phyloP scores from a whole-genome alignment of 2,329 filamentous ascomycete genomes.

The Juglanconis sp. region DNA sequence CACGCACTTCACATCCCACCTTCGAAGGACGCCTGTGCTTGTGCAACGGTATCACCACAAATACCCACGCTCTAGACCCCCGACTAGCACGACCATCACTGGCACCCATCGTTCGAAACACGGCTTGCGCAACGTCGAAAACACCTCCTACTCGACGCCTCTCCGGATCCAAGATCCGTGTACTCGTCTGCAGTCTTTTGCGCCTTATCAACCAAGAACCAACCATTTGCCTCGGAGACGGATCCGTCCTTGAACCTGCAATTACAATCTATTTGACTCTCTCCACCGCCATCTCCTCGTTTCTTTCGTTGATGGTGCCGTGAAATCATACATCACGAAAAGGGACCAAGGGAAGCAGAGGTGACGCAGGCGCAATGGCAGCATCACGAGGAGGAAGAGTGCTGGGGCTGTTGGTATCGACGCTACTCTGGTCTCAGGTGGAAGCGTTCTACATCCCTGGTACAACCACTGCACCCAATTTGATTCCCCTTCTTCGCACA shows the following conservation, averaged over 20 bases:
- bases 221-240: not conserved
- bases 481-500: not conserved
- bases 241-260: not conserved
- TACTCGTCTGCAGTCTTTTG: not conserved
- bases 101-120: not conserved
- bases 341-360: not conserved
- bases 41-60: not conserved
- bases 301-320: not conserved
- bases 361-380: constrained; percentile 8
- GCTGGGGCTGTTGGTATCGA: constrained; percentile 46
- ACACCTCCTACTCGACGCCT: not conserved
- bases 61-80: not conserved
- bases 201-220: not conserved
- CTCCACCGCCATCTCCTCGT: not conserved
- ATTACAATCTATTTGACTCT: not conserved
- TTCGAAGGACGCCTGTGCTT: not conserved
- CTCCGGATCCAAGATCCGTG: not conserved
- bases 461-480: constrained; percentile 37
- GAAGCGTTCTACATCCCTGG: constrained; percentile 84
- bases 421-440: constrained; percentile 44
- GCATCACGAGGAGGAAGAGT: constrained; percentile 17
- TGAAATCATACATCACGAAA: not conserved
- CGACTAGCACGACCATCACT: not conserved
- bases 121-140: not conserved
- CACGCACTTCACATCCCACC: too few relatives aligned